Evolutionary conservation across 2,329 filamentous ascomycete genomes (phyloP), one percentile per base, ranked within the genome.

Genomic region (Colletotrichum lentis): DNA sequence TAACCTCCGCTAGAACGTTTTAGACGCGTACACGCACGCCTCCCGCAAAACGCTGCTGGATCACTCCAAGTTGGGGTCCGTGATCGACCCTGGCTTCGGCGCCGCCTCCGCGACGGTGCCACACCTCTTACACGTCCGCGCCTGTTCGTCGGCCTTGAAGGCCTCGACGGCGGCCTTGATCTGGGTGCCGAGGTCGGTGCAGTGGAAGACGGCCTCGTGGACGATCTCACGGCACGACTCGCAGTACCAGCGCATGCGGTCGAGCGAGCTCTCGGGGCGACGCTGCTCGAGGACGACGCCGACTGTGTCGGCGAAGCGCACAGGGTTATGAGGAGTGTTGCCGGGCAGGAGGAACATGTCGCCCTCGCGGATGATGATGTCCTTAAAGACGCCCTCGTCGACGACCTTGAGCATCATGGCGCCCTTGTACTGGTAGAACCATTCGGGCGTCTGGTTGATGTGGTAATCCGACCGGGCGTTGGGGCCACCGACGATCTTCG

Each of bases 391-490:
- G 77, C 84, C 78, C 66, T 84, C 79, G 70, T 97, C 93, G 71
- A 97, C 92, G 18, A 96, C 91, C 78, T 96, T 97, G 73, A 99
- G 90, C 66, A 96, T 85, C 95, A 98, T 97, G 72, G 91, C 90
- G 72, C 96, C 96, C 74, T 90, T 90, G 86, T 97, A 89, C 80
- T 98, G 95, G 85, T 96, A 98, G 88, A 98, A 99, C 90, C 94
- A 98, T 80, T 98, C 96, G 14, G 96, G 90, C 0, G 95, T 98
- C 74, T 89, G 84, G 85, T 98, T 98, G 86, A 98, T 95, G 85
- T 98, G 96, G 84, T 97, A 99, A 84, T 98, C 96, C 64, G 94
- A 97, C 71, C 96, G 90, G 69, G 93, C 93, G 80, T 98, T 98
- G 75, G 96, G 96, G 14, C 96, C 96, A 77, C 96, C 96, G 70